phyloP scores from a whole-genome alignment of 2,329 filamentous ascomycete genomes.

The Lecanosticta acicola region DNA sequence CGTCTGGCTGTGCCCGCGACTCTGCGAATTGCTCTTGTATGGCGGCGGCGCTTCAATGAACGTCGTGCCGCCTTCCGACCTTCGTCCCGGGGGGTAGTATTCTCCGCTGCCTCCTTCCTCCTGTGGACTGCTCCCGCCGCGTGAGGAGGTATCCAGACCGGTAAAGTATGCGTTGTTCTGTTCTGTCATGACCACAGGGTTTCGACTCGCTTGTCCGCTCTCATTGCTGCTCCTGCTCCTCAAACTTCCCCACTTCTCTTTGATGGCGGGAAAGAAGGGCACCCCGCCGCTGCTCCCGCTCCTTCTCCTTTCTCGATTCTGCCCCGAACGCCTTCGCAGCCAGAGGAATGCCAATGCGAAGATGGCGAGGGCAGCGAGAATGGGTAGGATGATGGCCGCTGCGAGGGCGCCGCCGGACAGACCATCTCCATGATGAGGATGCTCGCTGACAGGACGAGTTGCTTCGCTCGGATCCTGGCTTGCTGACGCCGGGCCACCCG shows the following conservation, averaged over 20 bases:
- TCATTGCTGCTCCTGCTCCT: slow-evolving; percentile 8
- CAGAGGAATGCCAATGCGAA: slow-evolving; percentile 14
- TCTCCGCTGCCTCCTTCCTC: slow-evolving; percentile 4
- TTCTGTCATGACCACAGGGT: slow-evolving; percentile 6
- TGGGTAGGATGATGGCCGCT: slow-evolving; percentile 21
- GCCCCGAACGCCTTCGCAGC: slow-evolving; percentile 16
- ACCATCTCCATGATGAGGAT: slow-evolving; percentile 9
- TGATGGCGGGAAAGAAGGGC: slow-evolving; percentile 7
- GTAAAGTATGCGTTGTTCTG: slow-evolving; percentile 22
- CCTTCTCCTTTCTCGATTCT: not conserved
- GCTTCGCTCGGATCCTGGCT: slow-evolving; percentile 2
- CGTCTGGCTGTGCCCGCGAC: not conserved
- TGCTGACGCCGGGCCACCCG: not conserved
- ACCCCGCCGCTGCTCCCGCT: slow-evolving; percentile 4
- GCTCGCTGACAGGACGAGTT: not conserved
- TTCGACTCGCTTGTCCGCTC: not conserved
- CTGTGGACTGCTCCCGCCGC: slow-evolving; percentile 1
- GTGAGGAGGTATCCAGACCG: slow-evolving; percentile 20
- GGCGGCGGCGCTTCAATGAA: slow-evolving; percentile 7
- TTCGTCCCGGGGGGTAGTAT: slow-evolving; percentile 6
- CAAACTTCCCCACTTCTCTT: slow-evolving; percentile 17
- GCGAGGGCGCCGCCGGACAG: slow-evolving; percentile 20
- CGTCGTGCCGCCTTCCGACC: slow-evolving; percentile 9
- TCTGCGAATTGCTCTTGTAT: slow-evolving; percentile 3
- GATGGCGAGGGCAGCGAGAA: slow-evolving; percentile 13